phyloP scores from a whole-genome alignment of 257 asterid genomes.

The Catharanthus roseus region DNA sequence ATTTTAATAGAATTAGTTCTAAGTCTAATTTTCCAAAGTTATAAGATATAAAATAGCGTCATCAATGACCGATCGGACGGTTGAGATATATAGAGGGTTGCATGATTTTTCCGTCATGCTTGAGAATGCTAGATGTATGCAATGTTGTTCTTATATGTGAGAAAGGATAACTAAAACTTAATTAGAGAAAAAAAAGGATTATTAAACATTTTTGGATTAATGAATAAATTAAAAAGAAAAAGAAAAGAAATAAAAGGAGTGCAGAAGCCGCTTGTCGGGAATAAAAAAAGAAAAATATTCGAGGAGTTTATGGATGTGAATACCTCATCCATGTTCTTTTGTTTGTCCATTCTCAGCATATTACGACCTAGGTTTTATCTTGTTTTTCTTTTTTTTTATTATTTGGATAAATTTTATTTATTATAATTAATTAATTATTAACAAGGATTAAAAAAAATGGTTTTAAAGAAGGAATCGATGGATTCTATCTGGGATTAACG shows the following conservation, averaged over 20 bases:
- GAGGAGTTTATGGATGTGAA: conserved; percentile 20
- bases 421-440: no score
- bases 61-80: conserved; percentile 15
- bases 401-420: no score
- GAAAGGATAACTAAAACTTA: no score
- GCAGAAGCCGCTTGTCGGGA: conserved; percentile 37
- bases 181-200: no score
- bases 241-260: conserved; percentile 28
- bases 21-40: no score
- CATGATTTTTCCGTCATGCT: no score
- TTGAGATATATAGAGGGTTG: no score
- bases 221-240: not conserved
- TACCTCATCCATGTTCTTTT: conserved; percentile 51
- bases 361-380: not conserved
- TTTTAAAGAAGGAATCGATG: not conserved
- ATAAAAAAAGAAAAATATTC: conserved; percentile 18
- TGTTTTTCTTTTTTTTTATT: not conserved
- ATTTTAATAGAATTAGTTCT: no score
- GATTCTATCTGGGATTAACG: conserved; percentile 13
- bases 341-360: conserved; percentile 20
- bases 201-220: no score
- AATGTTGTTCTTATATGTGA: not conserved
- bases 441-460: no score
- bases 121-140: not conserved
- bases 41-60: not conserved